These are phyloP conservation scores for Pseudonitzschia multistriata DNA, from an alignment of 108 stramenopile genomes.

Conservation along the genomic window DNA sequence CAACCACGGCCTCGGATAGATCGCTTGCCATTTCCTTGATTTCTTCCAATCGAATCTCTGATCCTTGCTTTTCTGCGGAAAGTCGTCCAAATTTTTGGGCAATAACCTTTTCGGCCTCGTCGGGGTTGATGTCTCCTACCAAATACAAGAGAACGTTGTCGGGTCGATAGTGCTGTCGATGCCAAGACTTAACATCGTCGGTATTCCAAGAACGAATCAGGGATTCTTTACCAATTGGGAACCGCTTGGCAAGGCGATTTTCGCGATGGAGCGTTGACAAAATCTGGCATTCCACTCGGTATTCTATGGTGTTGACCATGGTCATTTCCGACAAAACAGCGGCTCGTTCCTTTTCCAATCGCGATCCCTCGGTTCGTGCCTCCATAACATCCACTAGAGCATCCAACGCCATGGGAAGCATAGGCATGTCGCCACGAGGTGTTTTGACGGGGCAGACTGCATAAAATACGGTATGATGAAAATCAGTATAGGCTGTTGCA, in stretches of 20 bases:
- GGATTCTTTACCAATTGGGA: constrained; percentile 96
- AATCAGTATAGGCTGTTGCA: constrained; percentile 91
- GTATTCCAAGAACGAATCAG: constrained; percentile 88
- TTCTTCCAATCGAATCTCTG: constrained; percentile 63
- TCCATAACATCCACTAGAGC: constrained; percentile 96
- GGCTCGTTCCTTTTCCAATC: constrained; percentile 95
- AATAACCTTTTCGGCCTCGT: constrained; percentile 77
- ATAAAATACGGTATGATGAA: constrained; percentile 99
- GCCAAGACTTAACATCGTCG: constrained; percentile 94
- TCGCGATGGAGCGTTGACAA: constrained; percentile 92
- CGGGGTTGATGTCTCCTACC: constrained; percentile 92
- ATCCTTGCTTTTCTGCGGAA: constrained; percentile 72
- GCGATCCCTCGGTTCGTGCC: constrained; percentile 84
- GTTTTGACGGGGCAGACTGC: constrained; percentile 88
- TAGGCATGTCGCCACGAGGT: constrained; percentile 60
- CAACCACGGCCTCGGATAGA: constrained; percentile 79
- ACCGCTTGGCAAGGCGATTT: constrained; percentile 93
- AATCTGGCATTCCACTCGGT: constrained; percentile 98
- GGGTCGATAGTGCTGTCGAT: constrained; percentile 95
- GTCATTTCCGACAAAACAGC: constrained; percentile 96
- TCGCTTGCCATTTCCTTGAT: constrained; percentile 69
- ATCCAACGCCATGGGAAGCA: constrained; percentile 96
- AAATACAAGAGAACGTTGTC: constrained; percentile 97
- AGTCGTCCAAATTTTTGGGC: constrained; percentile 86
- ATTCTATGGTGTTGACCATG: constrained; percentile 97